phyloP scores from a whole-genome alignment of 805 yeast species.

The Groenewaldozyma tartarivorans region DNA sequence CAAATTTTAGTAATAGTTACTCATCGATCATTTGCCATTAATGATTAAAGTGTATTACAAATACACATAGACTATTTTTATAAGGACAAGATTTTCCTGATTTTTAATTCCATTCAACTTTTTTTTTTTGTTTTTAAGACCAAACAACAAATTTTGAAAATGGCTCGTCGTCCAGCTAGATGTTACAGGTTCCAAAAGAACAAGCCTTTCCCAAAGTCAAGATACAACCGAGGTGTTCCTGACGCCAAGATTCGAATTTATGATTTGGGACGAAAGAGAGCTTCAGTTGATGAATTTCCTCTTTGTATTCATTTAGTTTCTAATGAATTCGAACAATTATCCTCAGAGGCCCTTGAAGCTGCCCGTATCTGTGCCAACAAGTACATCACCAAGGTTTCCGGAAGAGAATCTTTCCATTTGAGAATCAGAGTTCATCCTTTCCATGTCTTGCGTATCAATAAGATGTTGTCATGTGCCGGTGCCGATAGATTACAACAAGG shows the following conservation, averaged over 20 bases:
- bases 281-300: constrained; percentile 98
- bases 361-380: constrained; percentile 99
- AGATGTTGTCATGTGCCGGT: constrained; percentile 99
- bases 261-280: constrained; percentile 99
- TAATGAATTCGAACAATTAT: constrained; percentile 97
- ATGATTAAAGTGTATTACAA: too few relatives aligned
- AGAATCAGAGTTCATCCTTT: constrained; percentile 99
- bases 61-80: too few relatives aligned
- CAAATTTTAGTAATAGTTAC: too few relatives aligned
- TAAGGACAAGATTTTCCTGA: too few relatives aligned
- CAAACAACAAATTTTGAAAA: too few relatives aligned
- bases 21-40: too few relatives aligned
- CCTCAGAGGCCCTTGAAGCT: constrained; percentile 99
- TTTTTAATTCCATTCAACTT: too few relatives aligned
- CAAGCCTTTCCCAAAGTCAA: constrained; percentile 99
- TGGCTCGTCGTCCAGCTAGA: constrained; percentile 99
- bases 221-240: constrained; percentile 99
- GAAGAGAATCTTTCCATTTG: constrained; percentile 99
- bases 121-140: too few relatives aligned
- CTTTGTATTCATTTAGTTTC: constrained; percentile 98
- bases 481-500: constrained; percentile 99
- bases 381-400: constrained; percentile 94
- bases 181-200: constrained; percentile 99
- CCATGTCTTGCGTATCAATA: constrained; percentile 99
- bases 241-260: constrained; percentile 98